Evolutionary conservation across 2,329 filamentous ascomycete species (phyloP).

Genomic region (Colletotrichum orbiculare): DNA sequence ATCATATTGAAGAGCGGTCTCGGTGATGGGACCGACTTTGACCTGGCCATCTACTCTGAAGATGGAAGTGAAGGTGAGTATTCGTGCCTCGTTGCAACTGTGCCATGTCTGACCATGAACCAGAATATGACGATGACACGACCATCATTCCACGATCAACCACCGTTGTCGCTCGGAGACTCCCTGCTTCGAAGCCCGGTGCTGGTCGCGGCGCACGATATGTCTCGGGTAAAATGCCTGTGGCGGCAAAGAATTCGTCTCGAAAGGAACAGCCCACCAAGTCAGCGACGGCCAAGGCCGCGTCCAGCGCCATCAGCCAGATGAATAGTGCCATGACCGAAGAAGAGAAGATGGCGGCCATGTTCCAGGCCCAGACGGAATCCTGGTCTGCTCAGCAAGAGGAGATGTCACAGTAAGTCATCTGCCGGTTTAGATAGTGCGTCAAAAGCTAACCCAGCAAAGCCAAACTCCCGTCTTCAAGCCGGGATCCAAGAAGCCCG

Average conservation of each 20-base stretch:
- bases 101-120: slow-evolving; percentile 43
- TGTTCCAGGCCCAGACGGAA: slow-evolving; percentile 89
- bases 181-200: slow-evolving; percentile 85
- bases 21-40: slow-evolving; percentile 95
- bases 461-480: slow-evolving; percentile 73
- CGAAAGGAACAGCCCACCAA: slow-evolving; percentile 74
- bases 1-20: slow-evolving; percentile 95
- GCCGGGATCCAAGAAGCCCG: slow-evolving; percentile 71
- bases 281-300: slow-evolving; percentile 63
- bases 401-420: slow-evolving; percentile 82
- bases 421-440: not conserved
- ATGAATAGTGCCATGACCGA: slow-evolving; percentile 88
- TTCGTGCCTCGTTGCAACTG: not conserved
- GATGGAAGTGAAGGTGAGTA: slow-evolving; percentile 87
- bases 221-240: slow-evolving; percentile 94
- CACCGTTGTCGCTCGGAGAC: slow-evolving; percentile 87
- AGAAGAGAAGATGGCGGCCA: slow-evolving; percentile 91
- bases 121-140: slow-evolving; percentile 97
- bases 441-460: slow-evolving; percentile 46
- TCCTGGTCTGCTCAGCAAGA: slow-evolving; percentile 95
- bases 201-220: slow-evolving; percentile 93
- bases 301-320: slow-evolving; percentile 68
- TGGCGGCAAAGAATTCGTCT: slow-evolving; percentile 83
- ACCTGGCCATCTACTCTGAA: slow-evolving; percentile 92
- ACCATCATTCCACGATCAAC: slow-evolving; percentile 96